Conservation (phyloP, 208 protist species). For the Porcisia deanei region DNA sequence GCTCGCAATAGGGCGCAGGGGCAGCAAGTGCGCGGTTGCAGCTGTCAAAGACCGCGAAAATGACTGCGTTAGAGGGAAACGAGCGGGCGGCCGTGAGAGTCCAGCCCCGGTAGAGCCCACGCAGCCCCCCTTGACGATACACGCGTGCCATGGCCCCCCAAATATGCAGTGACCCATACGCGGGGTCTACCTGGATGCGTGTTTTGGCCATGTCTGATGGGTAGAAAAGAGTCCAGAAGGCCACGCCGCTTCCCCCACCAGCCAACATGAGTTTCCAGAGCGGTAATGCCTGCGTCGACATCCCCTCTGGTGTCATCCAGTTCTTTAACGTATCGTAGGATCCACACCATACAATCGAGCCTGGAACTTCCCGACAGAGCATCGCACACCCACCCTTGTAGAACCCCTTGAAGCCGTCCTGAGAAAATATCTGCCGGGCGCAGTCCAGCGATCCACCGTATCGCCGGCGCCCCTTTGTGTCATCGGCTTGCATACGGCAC, state of each 20-base stretch:
- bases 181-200: slow-evolving; percentile 77
- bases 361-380: slow-evolving; percentile 82
- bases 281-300: slow-evolving; percentile 40
- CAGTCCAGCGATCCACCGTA: slow-evolving; percentile 65
- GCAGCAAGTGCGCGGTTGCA: slow-evolving; percentile 25
- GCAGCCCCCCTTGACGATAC: slow-evolving; percentile 65
- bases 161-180: slow-evolving; percentile 31
- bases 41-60: slow-evolving; percentile 68
- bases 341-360: slow-evolving; percentile 82
- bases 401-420: slow-evolving; percentile 47
- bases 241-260: slow-evolving; percentile 72
- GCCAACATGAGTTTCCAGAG: slow-evolving; percentile 66
- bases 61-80: slow-evolving; percentile 84
- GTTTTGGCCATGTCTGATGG: slow-evolving; percentile 90
- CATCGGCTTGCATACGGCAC: slow-evolving; percentile 83
- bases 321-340: slow-evolving; percentile 75
- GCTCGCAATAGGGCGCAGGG: neutral
- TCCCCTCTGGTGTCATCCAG: slow-evolving; percentile 44
- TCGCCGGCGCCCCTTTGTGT: slow-evolving; percentile 19
- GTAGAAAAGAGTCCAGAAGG: slow-evolving; percentile 87
- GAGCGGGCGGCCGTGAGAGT: slow-evolving; percentile 70
- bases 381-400: slow-evolving; percentile 73
- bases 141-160: slow-evolving; percentile 31
- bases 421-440: slow-evolving; percentile 33
- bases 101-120: slow-evolving; percentile 77